A percentile compares a stretch with the other conserved stretches of the same genome.
Conservation (phyloP, 108 stramenopile species). For the Conticribra guillardii region DNA sequence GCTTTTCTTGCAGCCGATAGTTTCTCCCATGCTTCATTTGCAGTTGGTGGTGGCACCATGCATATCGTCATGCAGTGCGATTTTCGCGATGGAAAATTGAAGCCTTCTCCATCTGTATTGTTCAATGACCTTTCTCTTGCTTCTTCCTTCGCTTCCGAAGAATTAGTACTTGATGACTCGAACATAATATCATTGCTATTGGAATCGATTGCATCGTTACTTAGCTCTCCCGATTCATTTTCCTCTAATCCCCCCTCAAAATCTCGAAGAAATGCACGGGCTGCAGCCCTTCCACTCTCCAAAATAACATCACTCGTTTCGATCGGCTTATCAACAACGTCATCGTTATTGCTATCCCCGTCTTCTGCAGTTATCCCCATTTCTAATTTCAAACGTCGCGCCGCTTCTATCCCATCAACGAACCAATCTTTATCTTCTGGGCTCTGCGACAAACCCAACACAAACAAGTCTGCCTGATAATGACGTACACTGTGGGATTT, state of each 20-base stretch:
- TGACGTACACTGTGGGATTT: not conserved
- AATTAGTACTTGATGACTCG: not conserved
- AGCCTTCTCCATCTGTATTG: not conserved
- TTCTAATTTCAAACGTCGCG: constrained; percentile 19
- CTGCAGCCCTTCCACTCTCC: constrained; percentile 40
- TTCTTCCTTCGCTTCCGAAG: not conserved
- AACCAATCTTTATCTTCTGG: constrained; percentile 21
- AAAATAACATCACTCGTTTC: not conserved
- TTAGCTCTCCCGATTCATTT: not conserved
- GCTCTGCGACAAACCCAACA: not conserved
- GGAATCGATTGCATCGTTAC: not conserved
- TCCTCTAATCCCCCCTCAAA: constrained; percentile 7
- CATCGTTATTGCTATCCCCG: not conserved
- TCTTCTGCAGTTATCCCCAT: constrained; percentile 7
- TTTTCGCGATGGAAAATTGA: constrained; percentile 29
- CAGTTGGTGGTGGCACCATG: constrained; percentile 69
- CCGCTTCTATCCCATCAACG: constrained; percentile 25
- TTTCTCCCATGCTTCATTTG: constrained; percentile 59
- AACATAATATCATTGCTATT: not conserved
- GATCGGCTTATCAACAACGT: not conserved
- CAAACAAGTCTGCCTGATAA: not conserved
- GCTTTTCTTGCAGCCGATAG: constrained; percentile 55
- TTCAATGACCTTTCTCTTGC: not conserved
- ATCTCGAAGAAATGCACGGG: constrained; percentile 21
- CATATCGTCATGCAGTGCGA: constrained; percentile 67